A percentile compares a stretch with the other conserved stretches of the same genome.
Evolutionary conservation across 805 yeast genomes (phyloP).

Genomic region (Brettanomyces custersianus): DNA sequence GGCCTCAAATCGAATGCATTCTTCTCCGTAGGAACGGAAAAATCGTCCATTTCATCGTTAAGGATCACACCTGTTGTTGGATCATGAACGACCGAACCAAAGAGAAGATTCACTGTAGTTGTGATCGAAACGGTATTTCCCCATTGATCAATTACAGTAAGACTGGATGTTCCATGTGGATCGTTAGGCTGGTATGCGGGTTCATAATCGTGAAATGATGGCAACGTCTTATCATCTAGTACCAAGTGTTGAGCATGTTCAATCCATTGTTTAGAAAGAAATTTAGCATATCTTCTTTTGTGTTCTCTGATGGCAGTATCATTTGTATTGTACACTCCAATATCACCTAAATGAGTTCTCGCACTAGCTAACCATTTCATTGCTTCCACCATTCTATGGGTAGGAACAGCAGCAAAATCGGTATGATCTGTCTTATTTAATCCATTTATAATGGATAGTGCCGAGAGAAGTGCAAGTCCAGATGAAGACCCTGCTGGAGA

Average conservation of each 20-base stretch:
- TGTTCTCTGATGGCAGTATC: slow-evolving; percentile 22
- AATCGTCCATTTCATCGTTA: slow-evolving; percentile 94
- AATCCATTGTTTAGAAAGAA: slow-evolving; percentile 51
- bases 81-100: slow-evolving; percentile 81
- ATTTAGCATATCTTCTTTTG: slow-evolving; percentile 30
- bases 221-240: slow-evolving; percentile 45
- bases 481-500: slow-evolving; percentile 69
- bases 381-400: slow-evolving; percentile 68
- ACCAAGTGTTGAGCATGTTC: slow-evolving; percentile 39
- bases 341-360: slow-evolving; percentile 78
- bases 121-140: slow-evolving; percentile 83
- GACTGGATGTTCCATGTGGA: slow-evolving; percentile 89
- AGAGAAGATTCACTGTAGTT: slow-evolving; percentile 75
- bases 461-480: slow-evolving; percentile 76
- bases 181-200: slow-evolving; percentile 72
- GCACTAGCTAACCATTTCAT: slow-evolving; percentile 94
- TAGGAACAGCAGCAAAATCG: slow-evolving; percentile 39
- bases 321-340: slow-evolving; percentile 21
- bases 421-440: slow-evolving; percentile 26
- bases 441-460: slow-evolving; percentile 53
- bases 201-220: slow-evolving; percentile 61
- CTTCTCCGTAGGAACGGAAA: slow-evolving; percentile 57
- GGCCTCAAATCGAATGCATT: slow-evolving; percentile 81
- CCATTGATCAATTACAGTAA: slow-evolving; percentile 64
- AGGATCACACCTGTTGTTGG: slow-evolving; percentile 72